Evolutionary conservation across 805 yeast species (phyloP), one percentile per base, ranked within the genome.

Genomic region (Schizosaccharomyces octosporus): DNA sequence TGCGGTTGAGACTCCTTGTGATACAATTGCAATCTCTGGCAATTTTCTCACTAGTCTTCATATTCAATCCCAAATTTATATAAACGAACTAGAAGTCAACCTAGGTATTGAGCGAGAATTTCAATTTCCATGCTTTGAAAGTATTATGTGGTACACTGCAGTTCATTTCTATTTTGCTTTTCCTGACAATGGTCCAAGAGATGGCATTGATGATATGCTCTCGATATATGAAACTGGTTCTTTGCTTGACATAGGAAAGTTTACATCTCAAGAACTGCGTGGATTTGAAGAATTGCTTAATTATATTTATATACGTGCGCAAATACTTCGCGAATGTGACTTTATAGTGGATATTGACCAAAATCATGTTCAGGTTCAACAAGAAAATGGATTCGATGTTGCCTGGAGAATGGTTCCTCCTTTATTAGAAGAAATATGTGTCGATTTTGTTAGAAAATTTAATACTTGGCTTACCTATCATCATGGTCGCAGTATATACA

Each of bases 11-110:
- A 87, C 96, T 0, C 90, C 95, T 0, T 72, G 73, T 17, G 95
- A 88, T 68, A 79, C 94, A 0, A 72, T 87, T 1, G 87, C 88
- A 2, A 79, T 88, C 62, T 96, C 96, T 2, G 97, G 97, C 0
- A 88, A 88, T 69, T 88, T 83, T 69, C 72, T 88, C 32, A 86
- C 94, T 0, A 68, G 81, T 51, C 71, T 79, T 62, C 82, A 83
- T 66, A 71, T 87, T 64, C 73, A 75, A 24, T 82, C 76, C 64
- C 95, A 88, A 68, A 68, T 86, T 48, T 73, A 73, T 59, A 77
- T 87, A 7, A 78, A 78, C 61, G 73, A 77, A 7, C 75, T 88
- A 39, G 97, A 88, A 68, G 72, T 74, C 59, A 69, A 69, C 7
- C 85, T 94, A 0, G 78, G 79, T 64, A 95, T 88, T 3, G 88